A percentile compares a stretch with the other conserved stretches of the same genome.
Evolutionary conservation across 2,329 filamentous ascomycete genomes (phyloP).

Genomic region (Aspergillus aculeatinus): DNA sequence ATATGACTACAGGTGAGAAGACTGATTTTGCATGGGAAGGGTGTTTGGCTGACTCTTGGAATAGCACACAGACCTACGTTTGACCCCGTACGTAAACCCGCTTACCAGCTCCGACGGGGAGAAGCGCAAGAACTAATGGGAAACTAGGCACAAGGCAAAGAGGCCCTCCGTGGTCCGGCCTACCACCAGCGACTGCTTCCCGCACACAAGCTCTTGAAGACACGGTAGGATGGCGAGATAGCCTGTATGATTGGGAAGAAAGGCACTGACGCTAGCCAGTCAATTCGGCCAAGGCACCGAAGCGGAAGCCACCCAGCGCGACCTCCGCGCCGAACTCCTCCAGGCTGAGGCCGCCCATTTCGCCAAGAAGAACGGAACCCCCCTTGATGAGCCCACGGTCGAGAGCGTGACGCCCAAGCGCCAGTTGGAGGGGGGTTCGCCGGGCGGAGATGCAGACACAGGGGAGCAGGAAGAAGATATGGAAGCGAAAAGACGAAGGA

Average conservation of each 20-base stretch:
- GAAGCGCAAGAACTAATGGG: constrained; percentile 27
- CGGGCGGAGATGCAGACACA: constrained; percentile 36
- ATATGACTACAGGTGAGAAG: constrained; percentile 46
- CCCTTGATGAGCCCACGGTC: constrained; percentile 45
- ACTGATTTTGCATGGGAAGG: neutral
- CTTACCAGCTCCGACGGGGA: neutral
- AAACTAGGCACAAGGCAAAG: constrained; percentile 80
- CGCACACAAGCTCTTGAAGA: constrained; percentile 90
- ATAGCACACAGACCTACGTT: constrained; percentile 83
- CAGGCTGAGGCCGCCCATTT: constrained; percentile 85
- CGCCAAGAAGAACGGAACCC: constrained; percentile 73
- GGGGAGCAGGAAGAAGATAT: constrained; percentile 60
- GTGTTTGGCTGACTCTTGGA: constrained; percentile 32
- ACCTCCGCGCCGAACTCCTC: constrained; percentile 86
- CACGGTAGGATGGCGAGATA: constrained; percentile 53
- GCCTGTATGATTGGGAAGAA: neutral
- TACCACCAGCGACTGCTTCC: constrained; percentile 96
- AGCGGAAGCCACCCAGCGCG: constrained; percentile 67
- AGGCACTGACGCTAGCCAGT: constrained; percentile 41
- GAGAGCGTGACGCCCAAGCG: constrained; percentile 59
- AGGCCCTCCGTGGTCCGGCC: constrained; percentile 85
- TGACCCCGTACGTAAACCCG: constrained; percentile 67
- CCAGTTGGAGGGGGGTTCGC: constrained; percentile 55
- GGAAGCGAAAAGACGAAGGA: constrained; percentile 78
- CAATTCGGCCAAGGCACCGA: constrained; percentile 87